phyloP scores from a whole-genome alignment of 2,329 filamentous ascomycete species.

The Hypoxylon sp. region DNA sequence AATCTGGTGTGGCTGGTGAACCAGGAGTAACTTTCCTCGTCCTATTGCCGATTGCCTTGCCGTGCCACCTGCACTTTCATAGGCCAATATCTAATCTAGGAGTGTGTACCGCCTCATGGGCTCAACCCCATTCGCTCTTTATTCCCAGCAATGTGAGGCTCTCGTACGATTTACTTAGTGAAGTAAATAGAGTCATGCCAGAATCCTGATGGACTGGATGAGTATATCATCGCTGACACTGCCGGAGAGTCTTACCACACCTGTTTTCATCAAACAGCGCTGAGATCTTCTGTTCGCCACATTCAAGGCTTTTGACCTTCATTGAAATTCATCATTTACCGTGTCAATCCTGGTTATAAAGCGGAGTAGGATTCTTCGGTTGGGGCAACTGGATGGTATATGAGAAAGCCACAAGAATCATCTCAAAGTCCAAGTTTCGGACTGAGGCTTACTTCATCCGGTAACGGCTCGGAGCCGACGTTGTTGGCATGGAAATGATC shows the following conservation, averaged over 20 bases:
- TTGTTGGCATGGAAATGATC: slow-evolving; percentile 45
- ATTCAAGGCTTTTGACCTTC: neutral
- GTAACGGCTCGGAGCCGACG: neutral
- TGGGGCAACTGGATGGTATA: neutral
- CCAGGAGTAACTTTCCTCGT: slow-evolving; percentile 37
- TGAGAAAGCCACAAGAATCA: neutral
- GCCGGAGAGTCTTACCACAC: slow-evolving; percentile 11
- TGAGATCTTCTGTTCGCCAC: slow-evolving; percentile 10
- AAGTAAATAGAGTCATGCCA: slow-evolving; percentile 9
- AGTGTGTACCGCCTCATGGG: slow-evolving; percentile 17
- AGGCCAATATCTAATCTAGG: slow-evolving; percentile 8
- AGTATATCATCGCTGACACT: slow-evolving; percentile 32
- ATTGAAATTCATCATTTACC: neutral
- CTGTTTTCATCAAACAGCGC: slow-evolving; percentile 26
- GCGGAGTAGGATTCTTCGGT: neutral
- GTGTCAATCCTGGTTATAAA: neutral
- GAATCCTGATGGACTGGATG: slow-evolving; percentile 3
- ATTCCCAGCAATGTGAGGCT: slow-evolving; percentile 18
- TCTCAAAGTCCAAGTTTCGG: neutral
- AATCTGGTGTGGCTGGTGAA: slow-evolving; percentile 15
- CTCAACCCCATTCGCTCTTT: slow-evolving; percentile 31
- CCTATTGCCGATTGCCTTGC: slow-evolving; percentile 44
- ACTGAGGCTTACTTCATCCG: neutral
- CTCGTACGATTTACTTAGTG: slow-evolving; percentile 28
- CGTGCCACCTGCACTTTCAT: slow-evolving; percentile 31